phyloP scores from a whole-genome alignment of 2,329 filamentous ascomycete genomes.

The Xylariaceae sp. region DNA sequence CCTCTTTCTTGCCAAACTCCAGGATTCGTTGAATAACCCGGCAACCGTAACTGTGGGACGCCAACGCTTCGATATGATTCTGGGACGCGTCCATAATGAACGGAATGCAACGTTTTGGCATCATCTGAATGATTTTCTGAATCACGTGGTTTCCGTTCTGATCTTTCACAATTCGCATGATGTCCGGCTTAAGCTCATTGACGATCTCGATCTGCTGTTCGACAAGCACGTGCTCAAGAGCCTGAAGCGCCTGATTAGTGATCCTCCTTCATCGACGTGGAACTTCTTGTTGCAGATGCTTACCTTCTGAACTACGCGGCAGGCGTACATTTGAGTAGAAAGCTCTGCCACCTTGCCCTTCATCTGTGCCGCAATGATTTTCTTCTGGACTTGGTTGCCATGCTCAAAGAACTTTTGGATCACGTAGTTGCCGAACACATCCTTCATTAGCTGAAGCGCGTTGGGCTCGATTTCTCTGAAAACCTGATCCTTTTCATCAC shows the following conservation, averaged over 20 bases:
- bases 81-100: slow-evolving; percentile 84
- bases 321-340: slow-evolving; percentile 89
- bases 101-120: slow-evolving; percentile 76
- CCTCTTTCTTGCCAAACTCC: slow-evolving; percentile 74
- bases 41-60: slow-evolving; percentile 83
- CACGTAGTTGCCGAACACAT: slow-evolving; percentile 97
- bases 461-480: slow-evolving; percentile 88
- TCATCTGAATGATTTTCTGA: slow-evolving; percentile 85
- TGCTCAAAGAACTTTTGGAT: slow-evolving; percentile 98
- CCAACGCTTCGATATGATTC: slow-evolving; percentile 72
- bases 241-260: slow-evolving; percentile 52
- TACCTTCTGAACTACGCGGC: slow-evolving; percentile 93
- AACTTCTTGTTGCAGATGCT: slow-evolving; percentile 10
- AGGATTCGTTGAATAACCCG: slow-evolving; percentile 91
- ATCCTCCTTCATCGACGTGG: not conserved
- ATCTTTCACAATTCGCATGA: slow-evolving; percentile 79
- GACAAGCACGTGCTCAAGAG: slow-evolving; percentile 85
- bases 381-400: slow-evolving; percentile 92
- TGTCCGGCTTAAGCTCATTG: slow-evolving; percentile 76
- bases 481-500: slow-evolving; percentile 90
- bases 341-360: slow-evolving; percentile 79
- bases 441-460: slow-evolving; percentile 85
- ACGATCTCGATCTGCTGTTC: slow-evolving; percentile 87
- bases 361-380: slow-evolving; percentile 82
- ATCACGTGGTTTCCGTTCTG: slow-evolving; percentile 96